A percentile compares a stretch with the other conserved stretches of the same genome.
phyloP scores from a whole-genome alignment of 768 basidiomycete species.

The Russula dissimulans region DNA sequence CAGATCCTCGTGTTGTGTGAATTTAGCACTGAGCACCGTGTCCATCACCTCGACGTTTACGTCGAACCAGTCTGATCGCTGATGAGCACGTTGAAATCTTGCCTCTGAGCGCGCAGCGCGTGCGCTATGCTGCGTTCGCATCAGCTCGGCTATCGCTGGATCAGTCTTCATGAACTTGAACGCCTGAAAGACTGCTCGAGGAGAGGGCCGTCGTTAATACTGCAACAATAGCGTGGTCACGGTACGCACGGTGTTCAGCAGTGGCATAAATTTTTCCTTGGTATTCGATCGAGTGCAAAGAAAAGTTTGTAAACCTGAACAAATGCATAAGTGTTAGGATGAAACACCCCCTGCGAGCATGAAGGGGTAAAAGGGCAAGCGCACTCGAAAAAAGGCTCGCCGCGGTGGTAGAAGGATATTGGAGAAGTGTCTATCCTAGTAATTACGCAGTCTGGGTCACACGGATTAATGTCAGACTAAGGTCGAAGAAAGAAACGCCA shows the following conservation, averaged over 20 bases:
- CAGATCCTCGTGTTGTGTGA: conserved; percentile 33
- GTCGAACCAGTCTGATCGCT: conserved; percentile 18
- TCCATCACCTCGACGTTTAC: conserved; percentile 28
- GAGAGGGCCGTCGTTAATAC: not conserved
- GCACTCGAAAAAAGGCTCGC: conserved; percentile 8
- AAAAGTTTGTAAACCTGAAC: conserved; percentile 18
- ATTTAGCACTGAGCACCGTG: conserved; percentile 32
- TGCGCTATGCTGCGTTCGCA: conserved; percentile 14
- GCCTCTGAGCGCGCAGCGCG: conserved; percentile 14
- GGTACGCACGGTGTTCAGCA: conserved; percentile 17
- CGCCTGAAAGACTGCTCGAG: conserved; percentile 15
- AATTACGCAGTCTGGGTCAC: not conserved
- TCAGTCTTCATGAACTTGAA: conserved; percentile 9
- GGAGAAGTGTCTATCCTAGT: not conserved
- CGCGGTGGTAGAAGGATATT: conserved; percentile 11
- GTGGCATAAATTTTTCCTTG: conserved; percentile 12
- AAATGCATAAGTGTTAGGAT: not conserved
- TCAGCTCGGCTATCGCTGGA: conserved; percentile 6
- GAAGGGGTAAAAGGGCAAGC: not conserved
- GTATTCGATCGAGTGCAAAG: conserved; percentile 10
- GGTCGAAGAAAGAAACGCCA: not conserved
- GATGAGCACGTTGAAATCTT: conserved; percentile 3
- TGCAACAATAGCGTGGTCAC: not conserved
- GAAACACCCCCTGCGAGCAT: not conserved
- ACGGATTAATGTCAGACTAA: not conserved